phyloP scores from a whole-genome alignment of 1,284 basidiomycete genomes.

The Peniophora sp. region DNA sequence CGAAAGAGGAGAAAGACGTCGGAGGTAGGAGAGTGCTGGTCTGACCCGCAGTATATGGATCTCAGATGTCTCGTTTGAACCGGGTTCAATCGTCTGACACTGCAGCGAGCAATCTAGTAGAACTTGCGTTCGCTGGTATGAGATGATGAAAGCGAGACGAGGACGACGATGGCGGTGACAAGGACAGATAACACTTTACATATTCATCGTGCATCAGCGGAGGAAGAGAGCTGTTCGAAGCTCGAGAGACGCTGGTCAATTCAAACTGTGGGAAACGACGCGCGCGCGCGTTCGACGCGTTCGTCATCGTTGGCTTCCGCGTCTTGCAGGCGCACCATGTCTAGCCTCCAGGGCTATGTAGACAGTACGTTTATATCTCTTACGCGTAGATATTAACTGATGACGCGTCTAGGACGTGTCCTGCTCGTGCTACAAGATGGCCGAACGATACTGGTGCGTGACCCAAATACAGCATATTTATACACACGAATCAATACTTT shows the following conservation, averaged over 20 bases:
- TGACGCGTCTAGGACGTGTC: constrained; percentile 55
- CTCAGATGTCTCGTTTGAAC: too few species aligned
- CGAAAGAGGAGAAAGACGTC: neutral
- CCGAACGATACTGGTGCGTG: constrained; percentile 72
- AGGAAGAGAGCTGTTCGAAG: too few species aligned
- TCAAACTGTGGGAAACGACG: neutral
- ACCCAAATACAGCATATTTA: neutral
- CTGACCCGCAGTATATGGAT: too few species aligned
- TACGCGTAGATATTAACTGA: neutral
- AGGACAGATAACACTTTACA: too few species aligned
- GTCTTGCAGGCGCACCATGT: constrained; percentile 38
- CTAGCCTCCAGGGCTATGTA: constrained; percentile 80
- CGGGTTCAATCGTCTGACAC: too few species aligned
- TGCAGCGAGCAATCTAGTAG: too few species aligned
- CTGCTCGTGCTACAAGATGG: constrained; percentile 89
- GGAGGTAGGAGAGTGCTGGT: neutral
- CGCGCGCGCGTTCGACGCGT: neutral
- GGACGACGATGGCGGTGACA: neutral
- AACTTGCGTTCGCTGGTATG: constrained; percentile 3
- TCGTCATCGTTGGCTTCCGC: neutral
- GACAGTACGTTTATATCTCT: constrained; percentile 47
- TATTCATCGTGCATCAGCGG: too few species aligned
- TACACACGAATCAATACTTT: constrained; percentile 3
- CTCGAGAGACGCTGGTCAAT: too few species aligned
- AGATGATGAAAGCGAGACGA: too few species aligned